phyloP scores from a whole-genome alignment of 257 asterid genomes.

The Solanum clarkiae region DNA sequence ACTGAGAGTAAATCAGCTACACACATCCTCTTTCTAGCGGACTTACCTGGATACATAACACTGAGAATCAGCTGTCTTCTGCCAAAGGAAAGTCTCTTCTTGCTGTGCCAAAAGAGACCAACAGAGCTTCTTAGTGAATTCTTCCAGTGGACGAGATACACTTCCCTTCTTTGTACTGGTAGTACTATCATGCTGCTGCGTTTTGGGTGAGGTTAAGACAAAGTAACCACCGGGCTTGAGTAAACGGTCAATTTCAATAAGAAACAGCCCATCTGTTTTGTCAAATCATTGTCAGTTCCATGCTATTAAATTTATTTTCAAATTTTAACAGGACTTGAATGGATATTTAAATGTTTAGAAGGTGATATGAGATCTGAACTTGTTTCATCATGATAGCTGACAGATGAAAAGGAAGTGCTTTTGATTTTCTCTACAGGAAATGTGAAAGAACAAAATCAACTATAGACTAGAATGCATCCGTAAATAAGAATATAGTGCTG shows the following conservation, averaged over 20 bases:
- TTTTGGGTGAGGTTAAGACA: slow-evolving; percentile 71
- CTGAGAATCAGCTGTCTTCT: slow-evolving; percentile 59
- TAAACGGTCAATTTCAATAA: slow-evolving; percentile 85
- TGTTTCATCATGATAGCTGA: neutral
- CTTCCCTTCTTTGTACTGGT: slow-evolving; percentile 33
- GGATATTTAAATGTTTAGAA: neutral
- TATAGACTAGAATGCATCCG: neutral
- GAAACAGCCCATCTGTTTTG: slow-evolving; percentile 68
- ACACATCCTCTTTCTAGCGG: neutral
- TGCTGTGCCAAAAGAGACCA: slow-evolving; percentile 72
- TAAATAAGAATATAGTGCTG: neutral
- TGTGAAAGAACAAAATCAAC: neutral
- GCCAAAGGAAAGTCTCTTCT: slow-evolving; percentile 87
- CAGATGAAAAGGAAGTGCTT: neutral
- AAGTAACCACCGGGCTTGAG: slow-evolving; percentile 97
- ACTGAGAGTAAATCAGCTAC: neutral
- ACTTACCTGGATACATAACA: slow-evolving; percentile 70
- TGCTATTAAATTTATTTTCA: neutral
- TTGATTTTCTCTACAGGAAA: neutral
- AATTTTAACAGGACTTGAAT: neutral
- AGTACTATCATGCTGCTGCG: slow-evolving; percentile 46
- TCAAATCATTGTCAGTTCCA: slow-evolving; percentile 13
- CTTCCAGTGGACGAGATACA: slow-evolving; percentile 46
- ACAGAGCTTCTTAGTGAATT: slow-evolving; percentile 51
- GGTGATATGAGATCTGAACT: neutral